Conservation (phyloP, 176 grass and related monocot species). For the Secale cereale region DNA sequence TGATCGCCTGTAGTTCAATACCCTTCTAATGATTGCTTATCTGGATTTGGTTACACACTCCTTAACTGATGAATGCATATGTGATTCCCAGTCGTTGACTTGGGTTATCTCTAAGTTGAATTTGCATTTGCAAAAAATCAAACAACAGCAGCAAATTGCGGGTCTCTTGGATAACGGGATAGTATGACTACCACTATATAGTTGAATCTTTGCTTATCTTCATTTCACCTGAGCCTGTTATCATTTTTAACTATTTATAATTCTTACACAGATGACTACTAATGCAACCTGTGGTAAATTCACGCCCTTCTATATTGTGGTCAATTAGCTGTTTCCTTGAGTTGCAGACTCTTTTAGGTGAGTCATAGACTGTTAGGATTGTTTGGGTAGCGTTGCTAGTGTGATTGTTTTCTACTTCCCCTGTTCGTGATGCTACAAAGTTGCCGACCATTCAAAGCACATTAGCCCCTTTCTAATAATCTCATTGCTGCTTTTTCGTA, state of each 20-base stretch:
- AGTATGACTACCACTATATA: neutral
- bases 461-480: slow-evolving; percentile 11
- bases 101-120: neutral
- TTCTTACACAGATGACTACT: neutral
- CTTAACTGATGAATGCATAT: neutral
- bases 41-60: neutral
- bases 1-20: neutral
- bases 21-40: neutral
- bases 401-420: neutral
- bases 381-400: neutral
- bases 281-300: neutral
- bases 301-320: neutral
- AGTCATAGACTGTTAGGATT: neutral
- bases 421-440: neutral
- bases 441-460: neutral
- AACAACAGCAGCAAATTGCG: neutral
- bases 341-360: neutral
- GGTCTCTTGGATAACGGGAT: neutral
- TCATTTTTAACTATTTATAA: neutral
- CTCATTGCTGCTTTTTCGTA: slow-evolving; percentile 14
- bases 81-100: neutral
- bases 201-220: neutral
- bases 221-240: neutral
- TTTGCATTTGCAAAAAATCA: neutral
- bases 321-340: neutral